These are phyloP conservation scores for Naganishia friedmannii DNA, from an alignment of 768 basidiomycete genomes.

Conservation along the genomic window DNA sequence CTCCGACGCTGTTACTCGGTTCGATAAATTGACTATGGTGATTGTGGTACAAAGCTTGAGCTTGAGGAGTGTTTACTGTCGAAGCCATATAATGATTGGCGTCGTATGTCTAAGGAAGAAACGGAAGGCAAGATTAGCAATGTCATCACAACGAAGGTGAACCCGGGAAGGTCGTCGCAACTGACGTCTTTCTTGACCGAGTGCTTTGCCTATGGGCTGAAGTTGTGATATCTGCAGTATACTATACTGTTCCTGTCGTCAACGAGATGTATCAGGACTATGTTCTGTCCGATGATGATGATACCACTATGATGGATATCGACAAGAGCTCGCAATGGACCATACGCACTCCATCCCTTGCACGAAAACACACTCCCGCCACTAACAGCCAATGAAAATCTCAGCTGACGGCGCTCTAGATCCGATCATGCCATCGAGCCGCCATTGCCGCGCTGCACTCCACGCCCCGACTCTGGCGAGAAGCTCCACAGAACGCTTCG, in stretches of 20 bases:
- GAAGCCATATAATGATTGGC: conserved; percentile 27
- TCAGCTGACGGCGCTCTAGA: conserved; percentile 10
- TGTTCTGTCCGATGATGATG: neutral
- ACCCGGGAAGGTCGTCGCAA: neutral
- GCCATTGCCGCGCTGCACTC: neutral
- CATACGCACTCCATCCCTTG: neutral
- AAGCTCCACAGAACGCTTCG: neutral
- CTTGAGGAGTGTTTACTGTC: conserved; percentile 21
- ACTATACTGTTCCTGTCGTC: neutral
- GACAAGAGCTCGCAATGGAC: neutral
- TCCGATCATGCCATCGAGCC: neutral
- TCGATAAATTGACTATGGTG: neutral
- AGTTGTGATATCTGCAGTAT: neutral
- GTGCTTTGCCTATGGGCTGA: neutral
- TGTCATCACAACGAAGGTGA: neutral
- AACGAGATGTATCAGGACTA: neutral
- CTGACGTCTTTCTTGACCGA: conserved; percentile 1
- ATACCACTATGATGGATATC: neutral
- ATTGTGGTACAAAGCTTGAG: conserved; percentile 20
- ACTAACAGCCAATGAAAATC: conserved; percentile 2
- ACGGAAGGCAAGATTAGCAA: neutral
- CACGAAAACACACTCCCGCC: conserved; percentile 6
- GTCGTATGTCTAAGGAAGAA: neutral
- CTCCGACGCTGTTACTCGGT: neutral
- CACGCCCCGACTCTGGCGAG: neutral